Evolutionary conservation across 225 moss, liverwort and hornwort species (phyloP).

Genomic region (Sphagnum tenellum): DNA sequence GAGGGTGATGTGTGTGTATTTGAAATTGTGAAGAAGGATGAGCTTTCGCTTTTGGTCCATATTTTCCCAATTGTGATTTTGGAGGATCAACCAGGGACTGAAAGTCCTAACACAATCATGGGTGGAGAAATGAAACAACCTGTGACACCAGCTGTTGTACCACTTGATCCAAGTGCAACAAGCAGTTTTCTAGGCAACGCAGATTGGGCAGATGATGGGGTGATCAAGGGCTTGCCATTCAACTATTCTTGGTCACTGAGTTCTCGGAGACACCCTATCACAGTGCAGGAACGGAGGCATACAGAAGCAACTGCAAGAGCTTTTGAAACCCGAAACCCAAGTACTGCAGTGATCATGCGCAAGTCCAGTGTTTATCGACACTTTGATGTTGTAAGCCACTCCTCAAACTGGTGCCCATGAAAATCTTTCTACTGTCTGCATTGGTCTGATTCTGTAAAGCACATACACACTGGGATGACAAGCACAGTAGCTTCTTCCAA

Average conservation of each 20-base stretch:
- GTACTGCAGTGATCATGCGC: slow-evolving; percentile 42
- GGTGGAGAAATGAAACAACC: slow-evolving; percentile 39
- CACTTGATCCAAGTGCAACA: slow-evolving; percentile 34
- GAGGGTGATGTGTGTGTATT: slow-evolving; percentile 48
- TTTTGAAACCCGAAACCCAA: slow-evolving; percentile 32
- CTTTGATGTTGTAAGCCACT: slow-evolving; percentile 39
- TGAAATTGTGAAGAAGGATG: slow-evolving; percentile 32
- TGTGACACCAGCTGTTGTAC: slow-evolving; percentile 23
- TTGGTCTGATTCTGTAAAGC: no score
- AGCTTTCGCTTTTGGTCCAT: slow-evolving; percentile 30
- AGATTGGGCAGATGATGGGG: slow-evolving; percentile 21
- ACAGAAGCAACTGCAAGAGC: slow-evolving; percentile 39
- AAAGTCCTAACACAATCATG: slow-evolving; percentile 22
- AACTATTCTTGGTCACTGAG: slow-evolving; percentile 11
- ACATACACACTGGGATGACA: background rate
- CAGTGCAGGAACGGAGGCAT: slow-evolving; percentile 43
- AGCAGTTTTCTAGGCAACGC: slow-evolving; percentile 39
- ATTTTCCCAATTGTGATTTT: slow-evolving; percentile 30
- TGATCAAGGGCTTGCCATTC: no score
- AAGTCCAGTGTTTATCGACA: slow-evolving; percentile 49
- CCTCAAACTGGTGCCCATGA: background rate
- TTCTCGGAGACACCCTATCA: slow-evolving; percentile 35
- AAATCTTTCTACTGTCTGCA: no score
- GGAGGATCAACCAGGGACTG: slow-evolving; percentile 21
- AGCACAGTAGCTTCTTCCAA: background rate